Evolutionary conservation across 208 protist species (phyloP).

Genomic region (Trypanosoma caninum): DNA sequence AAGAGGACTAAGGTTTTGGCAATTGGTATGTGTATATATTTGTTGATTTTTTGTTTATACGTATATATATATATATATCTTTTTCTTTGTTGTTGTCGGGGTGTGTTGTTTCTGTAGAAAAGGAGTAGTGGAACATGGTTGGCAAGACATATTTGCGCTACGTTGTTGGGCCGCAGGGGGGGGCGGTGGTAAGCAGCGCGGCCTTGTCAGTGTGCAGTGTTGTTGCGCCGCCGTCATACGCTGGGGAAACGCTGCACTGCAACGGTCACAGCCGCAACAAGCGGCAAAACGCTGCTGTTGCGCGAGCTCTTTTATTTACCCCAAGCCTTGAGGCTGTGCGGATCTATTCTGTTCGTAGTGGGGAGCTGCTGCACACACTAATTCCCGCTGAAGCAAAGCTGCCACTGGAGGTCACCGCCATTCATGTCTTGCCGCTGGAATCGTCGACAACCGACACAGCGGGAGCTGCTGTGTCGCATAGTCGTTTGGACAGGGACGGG

Average conservation of each 20-base stretch:
- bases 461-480: too few species aligned
- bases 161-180: conserved; percentile 73
- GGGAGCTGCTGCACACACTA: conserved; percentile 62
- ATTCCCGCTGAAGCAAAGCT: conserved; percentile 73
- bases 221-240: conserved; percentile 41
- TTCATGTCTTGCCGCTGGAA: conserved; percentile 54
- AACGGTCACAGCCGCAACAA: background rate
- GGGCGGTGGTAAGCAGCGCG: conserved; percentile 59
- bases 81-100: conserved; percentile 18
- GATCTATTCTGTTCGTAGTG: conserved; percentile 77
- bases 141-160: conserved; percentile 90
- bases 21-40: background rate
- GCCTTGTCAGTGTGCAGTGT: conserved; percentile 51
- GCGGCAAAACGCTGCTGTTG: conserved; percentile 6
- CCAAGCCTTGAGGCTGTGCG: conserved; percentile 83
- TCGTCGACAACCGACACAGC: background rate
- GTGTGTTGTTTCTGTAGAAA: conserved; percentile 5
- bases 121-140: conserved; percentile 42
- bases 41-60: background rate
- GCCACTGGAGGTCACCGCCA: conserved; percentile 71
- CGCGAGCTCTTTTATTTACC: conserved; percentile 57
- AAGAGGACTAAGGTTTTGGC: too few species aligned
- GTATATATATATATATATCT: conserved; percentile 4
- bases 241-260: background rate
- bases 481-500: conserved; percentile 33